Percentiles rank a stretch among this genome's conserved stretches.
phyloP scores from a whole-genome alignment of 225 moss, liverwort and hornwort species.

The Ulota crispa region DNA sequence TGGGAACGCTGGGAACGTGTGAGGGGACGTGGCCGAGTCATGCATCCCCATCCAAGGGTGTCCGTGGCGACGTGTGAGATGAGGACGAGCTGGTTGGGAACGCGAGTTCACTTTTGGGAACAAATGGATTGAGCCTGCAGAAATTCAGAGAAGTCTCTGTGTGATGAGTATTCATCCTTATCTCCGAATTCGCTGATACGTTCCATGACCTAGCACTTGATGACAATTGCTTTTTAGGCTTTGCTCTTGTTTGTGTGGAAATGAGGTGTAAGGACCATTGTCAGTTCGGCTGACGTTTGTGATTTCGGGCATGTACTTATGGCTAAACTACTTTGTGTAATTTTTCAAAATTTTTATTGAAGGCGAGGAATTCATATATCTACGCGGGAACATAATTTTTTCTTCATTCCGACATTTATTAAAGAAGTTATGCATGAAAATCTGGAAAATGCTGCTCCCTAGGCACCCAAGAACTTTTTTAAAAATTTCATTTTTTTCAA shows the following conservation, averaged over 20 bases:
- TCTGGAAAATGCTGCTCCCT: too few species aligned
- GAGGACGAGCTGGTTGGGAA: not conserved
- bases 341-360: too few species aligned
- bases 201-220: not conserved
- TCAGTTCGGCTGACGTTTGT: too few species aligned
- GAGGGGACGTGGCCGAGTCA: not conserved
- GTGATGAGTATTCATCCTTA: conserved; percentile 25
- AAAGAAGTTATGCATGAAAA: too few species aligned
- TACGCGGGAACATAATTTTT: too few species aligned
- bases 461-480: too few species aligned
- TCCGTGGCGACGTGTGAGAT: not conserved
- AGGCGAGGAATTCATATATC: too few species aligned
- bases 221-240: not conserved
- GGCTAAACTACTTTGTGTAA: too few species aligned
- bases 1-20: not conserved
- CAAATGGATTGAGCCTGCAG: not conserved
- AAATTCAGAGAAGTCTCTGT: not conserved
- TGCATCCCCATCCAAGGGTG: not conserved
- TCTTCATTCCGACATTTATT: too few species aligned
- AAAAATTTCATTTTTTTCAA: too few species aligned
- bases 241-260: not conserved
- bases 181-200: not conserved
- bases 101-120: not conserved
- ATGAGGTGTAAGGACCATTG: too few species aligned
- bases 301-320: too few species aligned